Percentiles rank a stretch among this genome's conserved stretches.
phyloP scores from a whole-genome alignment of 2,329 filamentous ascomycete species.

The Botrytis paeoniae region DNA sequence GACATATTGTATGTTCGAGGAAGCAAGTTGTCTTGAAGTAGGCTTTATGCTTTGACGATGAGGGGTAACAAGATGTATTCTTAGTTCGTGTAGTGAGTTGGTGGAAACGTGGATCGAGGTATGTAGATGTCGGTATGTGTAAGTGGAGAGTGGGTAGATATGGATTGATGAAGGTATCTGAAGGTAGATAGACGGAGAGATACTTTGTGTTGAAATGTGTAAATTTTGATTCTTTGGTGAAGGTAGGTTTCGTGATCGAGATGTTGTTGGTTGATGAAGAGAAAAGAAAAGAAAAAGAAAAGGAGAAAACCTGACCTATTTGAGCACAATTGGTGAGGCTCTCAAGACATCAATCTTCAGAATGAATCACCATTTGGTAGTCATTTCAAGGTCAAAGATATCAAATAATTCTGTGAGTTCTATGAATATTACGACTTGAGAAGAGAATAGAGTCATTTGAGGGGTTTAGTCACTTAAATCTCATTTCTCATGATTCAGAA shows the following conservation, averaged over 20 bases:
- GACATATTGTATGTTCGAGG: not conserved
- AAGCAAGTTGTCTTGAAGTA: not conserved
- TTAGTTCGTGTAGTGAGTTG: no score
- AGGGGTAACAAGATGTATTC: not conserved
- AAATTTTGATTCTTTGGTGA: not conserved
- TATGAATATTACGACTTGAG: not conserved
- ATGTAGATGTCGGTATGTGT: no score
- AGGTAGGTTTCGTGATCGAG: not conserved
- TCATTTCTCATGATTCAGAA: not conserved
- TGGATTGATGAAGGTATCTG: not conserved
- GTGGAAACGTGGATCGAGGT: no score
- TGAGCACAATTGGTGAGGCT: not conserved
- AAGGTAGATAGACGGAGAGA: not conserved
- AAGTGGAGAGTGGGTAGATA: no score
- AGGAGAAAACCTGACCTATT: not conserved
- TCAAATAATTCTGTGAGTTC: not conserved
- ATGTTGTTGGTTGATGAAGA: not conserved
- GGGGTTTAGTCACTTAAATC: not conserved
- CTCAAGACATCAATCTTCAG: not conserved
- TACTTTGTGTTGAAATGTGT: not conserved
- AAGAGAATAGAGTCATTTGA: not conserved
- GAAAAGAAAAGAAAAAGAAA: not conserved
- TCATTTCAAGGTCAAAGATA: not conserved
- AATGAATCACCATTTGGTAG: not conserved
- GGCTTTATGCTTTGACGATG: not conserved